A percentile compares a stretch with the other conserved stretches of the same genome.
phyloP scores from a whole-genome alignment of 305 asterid genomes.

The Nicotiana rustica region DNA sequence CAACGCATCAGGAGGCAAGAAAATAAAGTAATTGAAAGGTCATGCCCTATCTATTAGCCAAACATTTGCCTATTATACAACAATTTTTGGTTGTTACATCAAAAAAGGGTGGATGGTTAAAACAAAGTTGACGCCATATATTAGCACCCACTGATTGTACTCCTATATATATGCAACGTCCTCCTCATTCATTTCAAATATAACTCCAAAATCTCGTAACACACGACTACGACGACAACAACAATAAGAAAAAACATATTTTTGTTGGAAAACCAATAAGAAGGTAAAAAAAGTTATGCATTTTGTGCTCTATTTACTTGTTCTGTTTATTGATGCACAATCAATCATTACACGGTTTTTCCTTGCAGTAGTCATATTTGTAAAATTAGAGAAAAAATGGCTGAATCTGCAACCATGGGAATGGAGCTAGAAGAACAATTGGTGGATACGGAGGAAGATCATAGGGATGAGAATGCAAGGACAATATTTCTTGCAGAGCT shows the following conservation, averaged over 20 bases:
- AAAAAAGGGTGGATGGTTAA: not conserved
- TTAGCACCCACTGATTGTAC: not conserved
- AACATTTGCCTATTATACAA: not conserved
- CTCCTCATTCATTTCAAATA: not conserved
- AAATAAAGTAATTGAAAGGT: not conserved
- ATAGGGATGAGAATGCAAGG: constrained; percentile 27
- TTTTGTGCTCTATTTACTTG: not conserved
- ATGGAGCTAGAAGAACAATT: not conserved
- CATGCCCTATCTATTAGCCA: not conserved
- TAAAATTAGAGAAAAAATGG: too few relatives aligned
- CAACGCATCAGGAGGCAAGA: not conserved
- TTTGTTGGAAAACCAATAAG: not conserved
- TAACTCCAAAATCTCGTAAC: not conserved
- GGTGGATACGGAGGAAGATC: constrained; percentile 20
- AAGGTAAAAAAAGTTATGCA: not conserved
- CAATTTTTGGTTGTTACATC: not conserved
- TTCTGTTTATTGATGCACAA: not conserved
- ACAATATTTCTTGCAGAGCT: constrained; percentile 42
- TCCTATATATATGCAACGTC: constrained; percentile 4
- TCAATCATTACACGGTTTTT: not conserved
- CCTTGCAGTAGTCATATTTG: not conserved
- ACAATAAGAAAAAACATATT: not conserved
- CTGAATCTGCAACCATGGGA: constrained; percentile 40
- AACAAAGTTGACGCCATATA: not conserved
- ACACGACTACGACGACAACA: too few relatives aligned